These are phyloP conservation scores for Trichosporon coremiiforme DNA, from an alignment of 1,284 basidiomycete species.

Conservation along the genomic window DNA sequence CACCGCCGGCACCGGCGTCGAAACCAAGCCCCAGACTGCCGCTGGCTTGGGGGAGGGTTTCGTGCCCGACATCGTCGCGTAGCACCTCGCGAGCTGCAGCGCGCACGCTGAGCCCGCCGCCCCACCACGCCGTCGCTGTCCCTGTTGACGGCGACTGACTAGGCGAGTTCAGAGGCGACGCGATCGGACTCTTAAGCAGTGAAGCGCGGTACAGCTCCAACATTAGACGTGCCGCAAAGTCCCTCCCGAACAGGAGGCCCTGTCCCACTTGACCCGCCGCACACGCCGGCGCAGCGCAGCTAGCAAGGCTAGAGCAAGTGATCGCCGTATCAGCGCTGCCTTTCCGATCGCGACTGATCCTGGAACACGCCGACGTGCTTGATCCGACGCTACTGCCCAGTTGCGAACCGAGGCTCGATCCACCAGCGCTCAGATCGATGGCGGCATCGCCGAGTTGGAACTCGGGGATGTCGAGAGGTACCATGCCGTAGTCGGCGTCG, in stretches of 20 bases:
- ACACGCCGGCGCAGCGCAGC: background rate
- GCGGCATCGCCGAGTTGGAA: conserved; percentile 6
- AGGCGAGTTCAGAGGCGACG: background rate
- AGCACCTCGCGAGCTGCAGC: background rate
- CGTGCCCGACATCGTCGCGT: background rate
- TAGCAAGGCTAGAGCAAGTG: background rate
- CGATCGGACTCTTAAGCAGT: background rate
- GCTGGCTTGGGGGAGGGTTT: background rate
- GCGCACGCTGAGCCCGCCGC: conserved; percentile 3
- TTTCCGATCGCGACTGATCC: background rate
- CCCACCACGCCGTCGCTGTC: conserved; percentile 3
- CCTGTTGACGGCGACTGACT: background rate
- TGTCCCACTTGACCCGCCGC: background rate
- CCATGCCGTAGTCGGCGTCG: background rate
- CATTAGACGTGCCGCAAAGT: background rate
- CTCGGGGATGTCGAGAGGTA: background rate
- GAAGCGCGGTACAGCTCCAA: background rate
- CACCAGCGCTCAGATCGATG: background rate
- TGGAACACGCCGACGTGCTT: background rate
- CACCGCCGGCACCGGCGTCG: background rate
- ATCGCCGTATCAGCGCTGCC: conserved; percentile 4
- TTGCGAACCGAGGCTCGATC: background rate
- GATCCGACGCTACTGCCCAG: background rate
- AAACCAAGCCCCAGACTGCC: background rate
- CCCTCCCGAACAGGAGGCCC: background rate